Percentiles rank a stretch among this genome's conserved stretches.
Evolutionary conservation across 2,329 filamentous ascomycete species (phyloP).

Genomic region (Aspergillus novoparasiticus): DNA sequence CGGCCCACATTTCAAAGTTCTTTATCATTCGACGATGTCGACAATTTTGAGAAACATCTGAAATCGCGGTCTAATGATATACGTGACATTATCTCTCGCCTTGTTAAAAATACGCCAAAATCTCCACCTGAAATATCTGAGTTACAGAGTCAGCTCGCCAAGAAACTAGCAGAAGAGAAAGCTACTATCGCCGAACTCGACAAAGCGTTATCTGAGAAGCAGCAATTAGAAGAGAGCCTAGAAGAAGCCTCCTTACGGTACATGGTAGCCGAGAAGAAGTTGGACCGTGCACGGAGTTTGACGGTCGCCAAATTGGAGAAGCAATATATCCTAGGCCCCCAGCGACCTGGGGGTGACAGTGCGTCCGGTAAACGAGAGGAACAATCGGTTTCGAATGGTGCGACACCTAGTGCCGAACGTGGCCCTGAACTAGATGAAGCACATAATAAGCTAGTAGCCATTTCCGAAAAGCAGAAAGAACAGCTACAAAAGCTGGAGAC

Average conservation of each 20-base stretch:
- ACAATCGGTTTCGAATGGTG: slow-evolving; percentile 59
- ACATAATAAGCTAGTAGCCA: slow-evolving; percentile 75
- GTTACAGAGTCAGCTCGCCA: slow-evolving; percentile 74
- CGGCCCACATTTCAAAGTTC: slow-evolving; percentile 52
- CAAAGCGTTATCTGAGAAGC: slow-evolving; percentile 74
- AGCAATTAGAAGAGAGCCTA: slow-evolving; percentile 80
- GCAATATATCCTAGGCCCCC: slow-evolving; percentile 74
- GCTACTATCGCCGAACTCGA: slow-evolving; percentile 76
- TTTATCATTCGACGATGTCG: slow-evolving; percentile 57
- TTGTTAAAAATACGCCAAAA: slow-evolving; percentile 57
- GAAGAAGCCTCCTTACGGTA: slow-evolving; percentile 88
- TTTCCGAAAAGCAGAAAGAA: slow-evolving; percentile 80
- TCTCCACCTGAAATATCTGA: slow-evolving; percentile 69
- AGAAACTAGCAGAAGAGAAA: slow-evolving; percentile 79
- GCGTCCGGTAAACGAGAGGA: slow-evolving; percentile 54
- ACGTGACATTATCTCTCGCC: slow-evolving; percentile 68
- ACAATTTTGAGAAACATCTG: slow-evolving; percentile 76
- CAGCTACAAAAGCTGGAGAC: slow-evolving; percentile 78
- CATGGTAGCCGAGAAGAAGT: slow-evolving; percentile 91
- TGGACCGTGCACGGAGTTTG: slow-evolving; percentile 84
- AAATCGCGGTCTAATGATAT: slow-evolving; percentile 75
- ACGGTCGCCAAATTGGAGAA: slow-evolving; percentile 92
- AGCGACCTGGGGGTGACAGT: slow-evolving; percentile 50
- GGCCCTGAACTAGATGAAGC: slow-evolving; percentile 73
- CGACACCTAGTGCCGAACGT: slow-evolving; percentile 53